Base-by-base conservation (phyloP, 2,329 filamentous ascomycete genomes). In the Sclerotinia sclerotiorum region DNA sequence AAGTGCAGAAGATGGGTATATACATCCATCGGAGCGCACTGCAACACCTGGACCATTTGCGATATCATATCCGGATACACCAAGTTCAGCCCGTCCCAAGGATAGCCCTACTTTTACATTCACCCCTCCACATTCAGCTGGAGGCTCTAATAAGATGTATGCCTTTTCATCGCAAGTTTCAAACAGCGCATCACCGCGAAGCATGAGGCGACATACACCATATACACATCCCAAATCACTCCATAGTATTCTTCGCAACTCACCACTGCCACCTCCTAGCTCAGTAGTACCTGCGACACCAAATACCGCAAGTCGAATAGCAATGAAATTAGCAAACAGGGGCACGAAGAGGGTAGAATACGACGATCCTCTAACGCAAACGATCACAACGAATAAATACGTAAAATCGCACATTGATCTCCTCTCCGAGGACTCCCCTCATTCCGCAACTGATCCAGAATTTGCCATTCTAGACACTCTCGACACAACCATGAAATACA, bases 241-340 rank as follows among this genome's bases (percentile, higher is more conserved):
- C 13, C 87, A 85, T 76, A 88, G 86, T 77, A 90, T 90, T 73
- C 82, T 90, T 29, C 84, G 87, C 65, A 90, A 90, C 80, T 90
- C 87, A 5, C 87, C 87, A 24, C 80, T 89, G 8, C 85, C 86
- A 27, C 84, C 85, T 0, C 77, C 80, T 3, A 84, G 79, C 27
- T 81, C 84, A 3, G 79, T 80, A 44, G 83, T 84, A 11, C 81
- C 84, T 5, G 79, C 80, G 44, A 83, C 84, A 10, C 84, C 85
- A 1, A 78, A 80, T 6, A 87, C 86, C 0, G 83, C 85, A 2
- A 81, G 82, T 68, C 81, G 85, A 49, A 82, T 84, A 70, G 87
- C 86, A 1, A 78, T 81, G 39, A 83, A 85, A 17, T 77, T 87
- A 21, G 82, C 84, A 55, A 84, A 87, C 72, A 84, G 83, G 46